Evolutionary conservation across 139 green algal genomes (phyloP), one percentile per base, ranked within the genome.

Genomic region (Chlorella sorokiniana): DNA sequence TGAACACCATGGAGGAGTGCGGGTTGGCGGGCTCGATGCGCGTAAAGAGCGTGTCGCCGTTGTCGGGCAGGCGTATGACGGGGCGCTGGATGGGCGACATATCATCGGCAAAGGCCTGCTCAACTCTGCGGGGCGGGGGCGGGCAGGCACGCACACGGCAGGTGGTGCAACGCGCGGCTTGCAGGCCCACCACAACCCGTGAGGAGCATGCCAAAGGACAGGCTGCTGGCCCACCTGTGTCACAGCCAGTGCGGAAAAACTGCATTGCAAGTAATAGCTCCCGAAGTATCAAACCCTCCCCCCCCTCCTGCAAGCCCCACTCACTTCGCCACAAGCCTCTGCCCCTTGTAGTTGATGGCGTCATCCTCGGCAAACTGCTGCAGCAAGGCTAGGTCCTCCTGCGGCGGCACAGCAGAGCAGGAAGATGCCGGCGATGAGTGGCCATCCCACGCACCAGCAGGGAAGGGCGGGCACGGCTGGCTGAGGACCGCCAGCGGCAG

Each of bases 1-100:
- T 89, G 61, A 97, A 85, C 54, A 97, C 86, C 90, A 98, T 95
- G 84, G 74, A 90, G 29, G 90, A 95, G 69, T 89, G 81, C 2
- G 45, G 79, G 22, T 83, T 69, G 29, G 62, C 42, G 0, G 94
- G 92, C 40, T 93, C 78, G 48, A 98, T 94, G 70, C 93, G 88
- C 1, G 94, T 97, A 42, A 96, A 85, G 16, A 95, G 45, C 27
- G 65, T 69, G 65, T 68, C 81, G 20, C 62, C 85, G 25, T 87
- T 62, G 45, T 45, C 42, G 3, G 84, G 82, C 65, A 94, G 42
- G 22, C 91, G 87, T 25, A 96, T 83, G 0, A 96, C 90, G 4
- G 93, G 91, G 42, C 92, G 86, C 22, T 2, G 23, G 27, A 63
- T 38, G 11, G 40, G 83, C 29, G 23, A 18, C 27, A 37, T 25